Base-by-base conservation (phyloP, 164 flowering plant genomes). In the Umbellularia californica region DNA sequence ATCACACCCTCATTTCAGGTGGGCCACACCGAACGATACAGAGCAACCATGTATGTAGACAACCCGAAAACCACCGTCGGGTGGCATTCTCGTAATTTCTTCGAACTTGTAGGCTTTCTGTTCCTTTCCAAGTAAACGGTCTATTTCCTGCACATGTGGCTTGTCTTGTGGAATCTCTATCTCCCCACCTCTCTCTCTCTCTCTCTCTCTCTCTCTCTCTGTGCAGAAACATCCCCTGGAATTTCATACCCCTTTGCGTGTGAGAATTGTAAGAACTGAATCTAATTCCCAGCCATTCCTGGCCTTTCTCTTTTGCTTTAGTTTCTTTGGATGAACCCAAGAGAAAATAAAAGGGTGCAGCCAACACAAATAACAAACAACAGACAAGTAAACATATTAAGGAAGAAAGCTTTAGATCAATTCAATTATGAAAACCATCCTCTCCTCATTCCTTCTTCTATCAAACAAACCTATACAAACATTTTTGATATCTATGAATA, bases 121-220 rank as follows among this genome's bases (percentile, higher is more conserved):
- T 55, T 55, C 60, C 19, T 55, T 14, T 13, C 5, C 20, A 11
- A 13, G 60, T 1, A 55, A 17, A 55, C 3, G 60, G 60, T 17
- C 67, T 23, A 23, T 25, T 25, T 64, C 17, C 67, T 64, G 28
- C 67, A 64, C 67, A 64, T 64, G 67, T 22, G 64, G 64, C 23
- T 60, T 60, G 64, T 60, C 64, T 60, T 30, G 35, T 30, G 35
- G 35, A 30, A 30, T 30, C 64, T n/a, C 64, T 19, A 24, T n/a
- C 64, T 5, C 64, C n/a, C 24, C 63, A 1, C 63, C 17, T n/a
- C 64, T n/a, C 64, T 7, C 64, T 60, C 64, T 60, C 64, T 17
- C 64, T 60, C 64, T n/a, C 64, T 7, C 64, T 60, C 64, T n/a
- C 64, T 7, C 64, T 60, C 64, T 60, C 64, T 17, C 64, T 60